Percentiles rank a stretch among this genome's conserved stretches.
These are phyloP conservation scores for Hypomyces perniciosus DNA, from an alignment of 2,329 filamentous ascomycete species.

Conservation along the genomic window DNA sequence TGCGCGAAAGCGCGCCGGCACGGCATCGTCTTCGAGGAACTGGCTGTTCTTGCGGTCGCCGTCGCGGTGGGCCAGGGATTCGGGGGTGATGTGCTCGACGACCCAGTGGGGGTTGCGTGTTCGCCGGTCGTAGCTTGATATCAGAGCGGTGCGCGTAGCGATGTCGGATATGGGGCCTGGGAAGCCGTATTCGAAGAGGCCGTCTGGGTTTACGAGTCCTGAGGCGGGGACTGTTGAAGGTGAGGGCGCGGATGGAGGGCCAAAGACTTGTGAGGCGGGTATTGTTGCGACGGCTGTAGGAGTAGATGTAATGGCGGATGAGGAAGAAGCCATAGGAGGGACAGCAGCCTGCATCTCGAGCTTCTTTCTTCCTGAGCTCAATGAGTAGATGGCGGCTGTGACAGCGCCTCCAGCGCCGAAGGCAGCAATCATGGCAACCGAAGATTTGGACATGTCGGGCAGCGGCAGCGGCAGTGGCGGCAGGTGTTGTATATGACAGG, in stretches of 20 bases:
- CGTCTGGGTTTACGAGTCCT: slow-evolving; percentile 63
- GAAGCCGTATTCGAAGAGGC: slow-evolving; percentile 82
- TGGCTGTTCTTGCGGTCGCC: slow-evolving; percentile 78
- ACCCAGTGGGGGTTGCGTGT: slow-evolving; percentile 92
- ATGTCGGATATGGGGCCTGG: slow-evolving; percentile 85
- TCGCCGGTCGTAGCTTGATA: slow-evolving; percentile 85
- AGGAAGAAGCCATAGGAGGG: slow-evolving; percentile 25
- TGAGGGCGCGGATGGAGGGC: slow-evolving; percentile 25
- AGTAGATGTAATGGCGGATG: slow-evolving; percentile 24
- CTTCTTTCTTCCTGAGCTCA: slow-evolving; percentile 44
- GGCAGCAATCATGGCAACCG: slow-evolving; percentile 67
- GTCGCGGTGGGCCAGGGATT: slow-evolving; percentile 66
- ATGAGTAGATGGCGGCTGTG: slow-evolving; percentile 61
- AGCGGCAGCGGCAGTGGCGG: slow-evolving; percentile 5
- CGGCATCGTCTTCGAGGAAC: slow-evolving; percentile 73
- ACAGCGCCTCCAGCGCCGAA: slow-evolving; percentile 69
- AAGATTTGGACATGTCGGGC: slow-evolving; percentile 66
- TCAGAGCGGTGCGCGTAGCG: slow-evolving; percentile 66
- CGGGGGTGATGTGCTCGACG: slow-evolving; percentile 89
- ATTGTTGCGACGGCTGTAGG: slow-evolving; percentile 28
- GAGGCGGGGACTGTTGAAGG: slow-evolving; percentile 24
- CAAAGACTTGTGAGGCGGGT: slow-evolving; percentile 54
- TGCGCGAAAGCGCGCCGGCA: slow-evolving; percentile 84
- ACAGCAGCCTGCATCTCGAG: slow-evolving; percentile 29
- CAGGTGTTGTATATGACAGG: not conserved